Percentiles rank a stretch among this genome's conserved stretches.
Evolutionary conservation across 1,139 yeast genomes (phyloP).

Genomic region (Candida sojae): DNA sequence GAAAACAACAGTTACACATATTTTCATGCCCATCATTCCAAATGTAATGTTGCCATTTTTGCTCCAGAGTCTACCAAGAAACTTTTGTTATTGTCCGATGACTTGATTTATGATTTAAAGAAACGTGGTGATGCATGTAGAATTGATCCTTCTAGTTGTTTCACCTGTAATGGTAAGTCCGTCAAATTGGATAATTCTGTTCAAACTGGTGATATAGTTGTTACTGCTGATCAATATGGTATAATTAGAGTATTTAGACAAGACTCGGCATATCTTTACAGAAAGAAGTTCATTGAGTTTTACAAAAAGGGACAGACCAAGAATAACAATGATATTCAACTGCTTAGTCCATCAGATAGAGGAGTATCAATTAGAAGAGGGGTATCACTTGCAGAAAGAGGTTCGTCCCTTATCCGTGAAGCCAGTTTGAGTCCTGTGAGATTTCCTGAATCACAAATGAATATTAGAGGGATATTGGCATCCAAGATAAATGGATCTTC

Average conservation of each 20-base stretch:
- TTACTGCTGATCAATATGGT: slow-evolving; percentile 79
- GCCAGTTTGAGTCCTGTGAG: slow-evolving; percentile 7
- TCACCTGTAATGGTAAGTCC: slow-evolving; percentile 17
- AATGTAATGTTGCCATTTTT: slow-evolving; percentile 73
- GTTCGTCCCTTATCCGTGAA: not conserved
- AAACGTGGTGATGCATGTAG: slow-evolving; percentile 25
- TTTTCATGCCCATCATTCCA: slow-evolving; percentile 75
- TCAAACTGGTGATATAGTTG: slow-evolving; percentile 52
- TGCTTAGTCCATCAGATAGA: slow-evolving; percentile 5
- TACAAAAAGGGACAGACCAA: slow-evolving; percentile 14
- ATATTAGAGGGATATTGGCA: slow-evolving; percentile 8
- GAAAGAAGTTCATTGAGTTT: slow-evolving; percentile 25
- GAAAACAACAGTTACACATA: slow-evolving; percentile 60
- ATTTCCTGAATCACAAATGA: slow-evolving; percentile 6
- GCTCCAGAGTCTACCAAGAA: slow-evolving; percentile 77
- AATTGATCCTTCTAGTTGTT: slow-evolving; percentile 9
- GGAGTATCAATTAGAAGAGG: slow-evolving; percentile 6
- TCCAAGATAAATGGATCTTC: slow-evolving; percentile 5
- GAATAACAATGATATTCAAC: slow-evolving; percentile 2
- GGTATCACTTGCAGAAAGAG: slow-evolving; percentile 3
- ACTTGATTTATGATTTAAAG: slow-evolving; percentile 68
- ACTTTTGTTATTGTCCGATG: slow-evolving; percentile 71
- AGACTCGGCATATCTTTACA: slow-evolving; percentile 57
- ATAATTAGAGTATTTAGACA: slow-evolving; percentile 75
- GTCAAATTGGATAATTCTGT: slow-evolving; percentile 20